Evolutionary conservation across 2,329 filamentous ascomycete genomes (phyloP).

Genomic region (Aspergillus fumigatus): DNA sequence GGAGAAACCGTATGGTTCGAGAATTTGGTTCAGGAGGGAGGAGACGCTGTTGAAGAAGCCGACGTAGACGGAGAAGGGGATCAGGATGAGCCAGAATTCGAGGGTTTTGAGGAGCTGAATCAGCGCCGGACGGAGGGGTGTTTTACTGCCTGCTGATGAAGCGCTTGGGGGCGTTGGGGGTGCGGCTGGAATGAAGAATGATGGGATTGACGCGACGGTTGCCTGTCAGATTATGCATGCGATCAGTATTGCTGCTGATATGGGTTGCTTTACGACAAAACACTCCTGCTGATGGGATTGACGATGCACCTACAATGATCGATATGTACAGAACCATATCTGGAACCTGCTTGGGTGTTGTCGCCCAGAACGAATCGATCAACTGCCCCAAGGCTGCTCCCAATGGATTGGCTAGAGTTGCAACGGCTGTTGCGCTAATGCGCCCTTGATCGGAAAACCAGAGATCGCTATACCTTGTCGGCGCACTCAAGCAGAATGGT

Average conservation of each 20-base stretch:
- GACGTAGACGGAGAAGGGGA: conserved; percentile 81
- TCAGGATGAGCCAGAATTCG: conserved; percentile 74
- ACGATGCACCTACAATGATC: conserved; percentile 62
- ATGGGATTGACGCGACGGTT: conserved; percentile 63
- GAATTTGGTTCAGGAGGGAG: conserved; percentile 82
- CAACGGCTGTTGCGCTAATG: conserved; percentile 80
- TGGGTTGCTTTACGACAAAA: neutral
- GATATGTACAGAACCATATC: conserved; percentile 80
- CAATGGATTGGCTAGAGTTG: conserved; percentile 81
- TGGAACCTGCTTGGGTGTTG: conserved; percentile 60
- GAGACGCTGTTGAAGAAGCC: conserved; percentile 92
- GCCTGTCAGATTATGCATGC: conserved; percentile 38
- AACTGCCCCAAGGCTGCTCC: conserved; percentile 86
- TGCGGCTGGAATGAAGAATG: conserved; percentile 71
- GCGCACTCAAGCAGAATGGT: conserved; percentile 84
- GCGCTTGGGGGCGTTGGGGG: conserved; percentile 75
- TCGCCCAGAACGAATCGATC: conserved; percentile 73
- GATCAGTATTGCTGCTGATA: neutral
- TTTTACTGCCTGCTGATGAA: conserved; percentile 54
- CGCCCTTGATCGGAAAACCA: conserved; percentile 88
- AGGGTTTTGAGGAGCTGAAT: conserved; percentile 53
- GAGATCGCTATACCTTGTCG: conserved; percentile 84
- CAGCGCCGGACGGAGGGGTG: conserved; percentile 54
- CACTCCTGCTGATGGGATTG: neutral
- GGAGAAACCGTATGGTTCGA: conserved; percentile 77